Evolutionary conservation across 1,284 basidiomycete species (phyloP).

Genomic region (Malassezia brasiliensis): DNA sequence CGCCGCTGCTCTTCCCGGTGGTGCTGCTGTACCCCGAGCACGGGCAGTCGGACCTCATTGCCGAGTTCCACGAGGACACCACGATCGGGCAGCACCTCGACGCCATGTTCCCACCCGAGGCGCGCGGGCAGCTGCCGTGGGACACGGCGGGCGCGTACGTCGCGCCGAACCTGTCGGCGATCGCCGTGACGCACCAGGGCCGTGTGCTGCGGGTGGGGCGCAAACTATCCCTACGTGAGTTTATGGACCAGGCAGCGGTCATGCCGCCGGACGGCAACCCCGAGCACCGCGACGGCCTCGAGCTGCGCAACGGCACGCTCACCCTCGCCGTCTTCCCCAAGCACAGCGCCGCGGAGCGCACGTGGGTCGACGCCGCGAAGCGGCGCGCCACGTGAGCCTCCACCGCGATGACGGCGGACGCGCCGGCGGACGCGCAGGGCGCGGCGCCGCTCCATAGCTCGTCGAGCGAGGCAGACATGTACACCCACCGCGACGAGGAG

Average conservation of each 20-base stretch:
- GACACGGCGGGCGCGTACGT: conserved; percentile 67
- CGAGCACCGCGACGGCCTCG: conserved; percentile 65
- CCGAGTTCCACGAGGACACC: conserved; percentile 73
- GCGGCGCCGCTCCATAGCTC: conserved; percentile 1
- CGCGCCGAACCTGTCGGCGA: conserved; percentile 62
- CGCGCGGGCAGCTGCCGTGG: conserved; percentile 62
- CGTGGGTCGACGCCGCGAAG: conserved; percentile 83
- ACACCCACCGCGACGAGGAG: conserved; percentile 15
- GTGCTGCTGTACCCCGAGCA: conserved; percentile 89
- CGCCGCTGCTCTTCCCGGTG: conserved; percentile 69
- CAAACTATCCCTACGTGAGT: conserved; percentile 71
- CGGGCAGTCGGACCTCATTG: conserved; percentile 75
- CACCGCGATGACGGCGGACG: not conserved
- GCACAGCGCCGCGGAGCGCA: conserved; percentile 64
- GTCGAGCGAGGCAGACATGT: conserved; percentile 1
- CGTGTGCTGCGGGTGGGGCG: conserved; percentile 79
- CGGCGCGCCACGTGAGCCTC: conserved; percentile 5
- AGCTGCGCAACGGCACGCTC: conserved; percentile 74
- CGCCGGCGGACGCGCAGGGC: conserved; percentile 3
- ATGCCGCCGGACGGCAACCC: conserved; percentile 53
- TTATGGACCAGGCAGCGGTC: conserved; percentile 53
- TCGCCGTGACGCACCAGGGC: conserved; percentile 67
- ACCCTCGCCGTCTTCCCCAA: conserved; percentile 75
- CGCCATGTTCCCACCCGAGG: conserved; percentile 65
- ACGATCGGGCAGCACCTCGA: conserved; percentile 69